Percentiles rank a stretch among this genome's conserved stretches.
Evolutionary conservation across 2,329 filamentous ascomycete genomes (phyloP).

Genomic region (Septoria linicola): DNA sequence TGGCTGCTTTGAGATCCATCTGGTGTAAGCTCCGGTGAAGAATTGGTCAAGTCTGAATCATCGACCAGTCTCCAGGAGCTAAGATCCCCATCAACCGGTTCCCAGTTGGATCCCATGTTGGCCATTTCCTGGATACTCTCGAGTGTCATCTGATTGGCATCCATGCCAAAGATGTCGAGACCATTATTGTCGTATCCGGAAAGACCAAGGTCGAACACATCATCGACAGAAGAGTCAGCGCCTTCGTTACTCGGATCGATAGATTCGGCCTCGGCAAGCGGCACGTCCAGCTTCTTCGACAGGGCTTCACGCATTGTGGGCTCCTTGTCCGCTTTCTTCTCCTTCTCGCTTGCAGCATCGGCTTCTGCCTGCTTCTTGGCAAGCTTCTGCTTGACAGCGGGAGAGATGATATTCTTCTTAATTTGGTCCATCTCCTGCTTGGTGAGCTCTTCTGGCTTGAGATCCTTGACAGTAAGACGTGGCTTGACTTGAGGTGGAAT

Average conservation of each 20-base stretch:
- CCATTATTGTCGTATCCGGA: neutral
- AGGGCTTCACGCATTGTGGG: conserved; percentile 35
- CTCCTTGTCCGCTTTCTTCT: conserved; percentile 24
- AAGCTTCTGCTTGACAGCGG: conserved; percentile 19
- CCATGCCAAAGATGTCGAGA: conserved; percentile 5
- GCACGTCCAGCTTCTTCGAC: conserved; percentile 31
- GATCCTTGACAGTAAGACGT: conserved; percentile 22
- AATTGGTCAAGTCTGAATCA: conserved; percentile 8
- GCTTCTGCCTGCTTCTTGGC: conserved; percentile 25
- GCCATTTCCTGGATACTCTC: conserved; percentile 13
- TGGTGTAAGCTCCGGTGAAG: conserved; percentile 32
- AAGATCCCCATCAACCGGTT: conserved; percentile 8
- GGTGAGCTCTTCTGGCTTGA: conserved; percentile 19
- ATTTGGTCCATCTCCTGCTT: conserved; percentile 18
- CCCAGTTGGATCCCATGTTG: neutral
- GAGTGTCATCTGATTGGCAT: conserved; percentile 10
- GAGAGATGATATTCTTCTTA: conserved; percentile 16
- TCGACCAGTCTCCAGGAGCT: conserved; percentile 8
- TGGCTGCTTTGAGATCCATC: conserved; percentile 39
- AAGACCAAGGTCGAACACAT: conserved; percentile 16
- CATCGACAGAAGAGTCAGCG: conserved; percentile 6
- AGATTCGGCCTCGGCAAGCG: conserved; percentile 3
- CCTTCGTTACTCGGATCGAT: conserved; percentile 6
- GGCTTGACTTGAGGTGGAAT: conserved; percentile 10
- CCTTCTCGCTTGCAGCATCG: conserved; percentile 22